A percentile compares a stretch with the other conserved stretches of the same genome.
phyloP scores from a whole-genome alignment of 1,139 yeast genomes.

The Chernovozyma aurita region DNA sequence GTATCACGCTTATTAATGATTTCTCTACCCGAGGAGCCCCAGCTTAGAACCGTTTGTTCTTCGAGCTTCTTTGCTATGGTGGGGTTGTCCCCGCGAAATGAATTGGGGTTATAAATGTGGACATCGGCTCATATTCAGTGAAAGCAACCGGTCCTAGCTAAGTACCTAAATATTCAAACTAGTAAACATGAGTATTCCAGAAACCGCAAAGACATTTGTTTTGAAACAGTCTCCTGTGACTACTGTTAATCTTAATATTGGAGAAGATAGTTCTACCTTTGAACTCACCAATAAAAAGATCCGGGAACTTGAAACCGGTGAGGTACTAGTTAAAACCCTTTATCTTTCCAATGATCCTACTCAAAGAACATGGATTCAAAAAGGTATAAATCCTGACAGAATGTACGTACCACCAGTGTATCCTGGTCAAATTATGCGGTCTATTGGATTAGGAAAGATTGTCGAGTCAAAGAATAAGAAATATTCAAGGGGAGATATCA shows the following conservation, averaged over 20 bases:
- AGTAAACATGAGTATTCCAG: no score
- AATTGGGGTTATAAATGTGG: no score
- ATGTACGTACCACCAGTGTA: constrained; percentile 45
- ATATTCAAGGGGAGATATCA: constrained; percentile 41
- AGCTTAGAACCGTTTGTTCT: no score
- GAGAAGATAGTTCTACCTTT: constrained; percentile 19
- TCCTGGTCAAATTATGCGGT: constrained; percentile 45
- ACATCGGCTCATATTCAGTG: no score
- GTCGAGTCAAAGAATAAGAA: constrained; percentile 37
- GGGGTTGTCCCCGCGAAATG: no score
- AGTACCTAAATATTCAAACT: no score
- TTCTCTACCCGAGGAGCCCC: no score
- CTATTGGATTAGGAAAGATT: constrained; percentile 49
- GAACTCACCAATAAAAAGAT: constrained; percentile 12
- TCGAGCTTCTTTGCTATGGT: no score
- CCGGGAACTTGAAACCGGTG: constrained; percentile 31
- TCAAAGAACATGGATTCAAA: constrained; percentile 58
- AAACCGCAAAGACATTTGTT: constrained; percentile 7
- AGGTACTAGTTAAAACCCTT: constrained; percentile 43
- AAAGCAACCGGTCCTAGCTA: no score
- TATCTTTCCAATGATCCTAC: constrained; percentile 65
- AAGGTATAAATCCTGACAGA: constrained; percentile 33
- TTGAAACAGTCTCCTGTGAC: constrained; percentile 15
- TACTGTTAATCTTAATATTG: constrained; percentile 14
- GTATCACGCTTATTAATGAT: no score